These are phyloP conservation scores for Eucalyptus globulus DNA, from an alignment of 345 rosid genomes.

Conservation along the genomic window DNA sequence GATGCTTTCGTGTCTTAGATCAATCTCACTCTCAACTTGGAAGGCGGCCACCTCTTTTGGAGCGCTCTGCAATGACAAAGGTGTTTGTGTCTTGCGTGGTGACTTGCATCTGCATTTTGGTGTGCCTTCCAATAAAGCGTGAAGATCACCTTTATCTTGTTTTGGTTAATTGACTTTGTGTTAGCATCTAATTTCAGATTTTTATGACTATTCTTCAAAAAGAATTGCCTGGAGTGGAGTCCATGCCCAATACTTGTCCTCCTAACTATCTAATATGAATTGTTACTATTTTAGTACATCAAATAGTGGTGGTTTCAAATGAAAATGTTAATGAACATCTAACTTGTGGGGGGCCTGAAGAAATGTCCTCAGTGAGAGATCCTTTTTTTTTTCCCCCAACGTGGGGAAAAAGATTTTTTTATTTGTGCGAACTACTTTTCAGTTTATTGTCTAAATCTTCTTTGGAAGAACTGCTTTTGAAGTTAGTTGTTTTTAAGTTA, in stretches of 20 bases:
- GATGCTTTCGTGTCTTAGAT: constrained; percentile 81
- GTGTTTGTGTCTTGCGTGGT: constrained; percentile 1
- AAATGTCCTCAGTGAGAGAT: background rate
- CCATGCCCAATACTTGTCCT: background rate
- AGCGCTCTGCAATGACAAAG: constrained; percentile 37
- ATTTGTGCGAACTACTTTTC: background rate
- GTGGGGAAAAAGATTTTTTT: background rate
- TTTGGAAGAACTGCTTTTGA: background rate
- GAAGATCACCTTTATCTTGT: background rate
- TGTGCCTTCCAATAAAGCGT: background rate
- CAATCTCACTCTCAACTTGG: constrained; percentile 86
- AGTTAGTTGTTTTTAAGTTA: background rate
- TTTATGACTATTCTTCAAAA: background rate
- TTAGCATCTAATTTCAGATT: background rate
- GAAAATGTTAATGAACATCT: background rate
- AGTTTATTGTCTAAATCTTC: background rate
- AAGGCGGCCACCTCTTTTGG: constrained; percentile 54
- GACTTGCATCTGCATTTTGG: background rate
- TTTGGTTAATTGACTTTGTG: background rate
- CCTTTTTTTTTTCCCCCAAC: background rate
- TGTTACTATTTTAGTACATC: background rate
- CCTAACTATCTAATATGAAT: background rate
- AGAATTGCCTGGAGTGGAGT: background rate
- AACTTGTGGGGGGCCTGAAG: background rate
- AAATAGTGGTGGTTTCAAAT: background rate